Base-by-base conservation (phyloP, 1,284 basidiomycete species). In the Pascua sp. region DNA sequence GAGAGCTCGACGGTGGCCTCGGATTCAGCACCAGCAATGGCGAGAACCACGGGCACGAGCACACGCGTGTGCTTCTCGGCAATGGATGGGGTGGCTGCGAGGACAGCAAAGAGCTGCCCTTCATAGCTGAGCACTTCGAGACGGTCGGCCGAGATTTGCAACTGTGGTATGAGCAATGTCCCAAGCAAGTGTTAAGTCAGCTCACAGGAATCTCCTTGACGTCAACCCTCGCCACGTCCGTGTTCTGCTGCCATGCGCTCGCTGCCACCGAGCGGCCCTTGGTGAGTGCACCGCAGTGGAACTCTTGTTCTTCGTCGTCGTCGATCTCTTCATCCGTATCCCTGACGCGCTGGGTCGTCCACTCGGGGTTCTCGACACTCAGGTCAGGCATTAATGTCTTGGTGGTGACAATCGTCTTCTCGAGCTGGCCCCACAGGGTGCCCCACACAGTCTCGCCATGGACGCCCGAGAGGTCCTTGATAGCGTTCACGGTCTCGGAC, bases 11-110 rank as follows among this genome's bases (percentile, higher is more conserved):
- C 62, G 5, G 64, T 39, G 1, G 53, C 55, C 11, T 59, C 45
- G 9, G 48, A 54, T 8, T 56, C 52, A 36, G 49, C 44, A 45
- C 60, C 47, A 11, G 71, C 68, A 7, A 71, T 57, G 5, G 65
- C 63, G 12, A 96, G 80, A 77, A 95, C 93, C 51, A 89, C 82
- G 0, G 89, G 86, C 15, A 95, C 80, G 40, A 96, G 78, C 17
- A 87, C 82, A 38, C 90, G 86, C 55, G 88, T 91, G 73, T 95
- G 87, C 71, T 86, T 89, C 73, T 96, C 90, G 0, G 86, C 87
- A 9, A 95, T 74, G 0, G 82, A 80, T 0, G 86, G 78, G 56
- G 85, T 85, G 62, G 86, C 83, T 10, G 82, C 82, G 15, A 95
- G 80, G 0, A 86, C 79, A 2, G 80, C 77, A 12, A 97, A 81